Base-by-base conservation (phyloP, 345 rosid species). In the Brassica carinata region DNA sequence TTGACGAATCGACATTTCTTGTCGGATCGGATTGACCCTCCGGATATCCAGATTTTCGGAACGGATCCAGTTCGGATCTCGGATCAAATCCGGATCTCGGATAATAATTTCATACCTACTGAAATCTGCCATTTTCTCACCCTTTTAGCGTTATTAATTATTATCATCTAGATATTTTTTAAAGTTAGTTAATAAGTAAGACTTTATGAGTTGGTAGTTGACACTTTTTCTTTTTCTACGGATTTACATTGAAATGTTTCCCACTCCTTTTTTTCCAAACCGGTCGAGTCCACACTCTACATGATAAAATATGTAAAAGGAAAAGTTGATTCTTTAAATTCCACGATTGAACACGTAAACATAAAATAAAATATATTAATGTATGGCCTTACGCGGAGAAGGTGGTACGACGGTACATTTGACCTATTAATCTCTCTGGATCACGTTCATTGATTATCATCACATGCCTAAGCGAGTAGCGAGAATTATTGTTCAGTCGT, bases 271-370 rank as follows among this genome's bases (percentile, higher is more conserved):
- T 58, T 48, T 9, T 11, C 27, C 67, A 40, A 61, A 23, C 65
- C 8, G 29, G 38, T 71, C 71, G 48, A 71, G 58, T 78, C 57
- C 72, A 34, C 67, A 78, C 66, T 17, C 55, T 48, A 53, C 59
- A 53, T 53, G 19, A 8, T 11, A 67, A 61, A 62, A 17, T 36
- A 33, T 33, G 17, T 17, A 19, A 18, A 51, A 31, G 17, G 7
- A 38, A 68, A 33, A 10, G 19, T 45, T 68, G 40, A 11, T 58
- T 58, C 15, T 3, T 15, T 53, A 1, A 5, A n/a, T 53, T 15
- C 57, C 34, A 62, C 27, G 14, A n/a, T 31, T 13, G 48, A 18
- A 63, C 33, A 70, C 57, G 15, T 51, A 45, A 27, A 2, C 40
- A 26, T 67, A 18, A 34, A 64, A 33, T 62, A 29, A 29, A 2